Base-by-base conservation (phyloP, 345 rosid genomes). In the Eucalyptus marginata region DNA sequence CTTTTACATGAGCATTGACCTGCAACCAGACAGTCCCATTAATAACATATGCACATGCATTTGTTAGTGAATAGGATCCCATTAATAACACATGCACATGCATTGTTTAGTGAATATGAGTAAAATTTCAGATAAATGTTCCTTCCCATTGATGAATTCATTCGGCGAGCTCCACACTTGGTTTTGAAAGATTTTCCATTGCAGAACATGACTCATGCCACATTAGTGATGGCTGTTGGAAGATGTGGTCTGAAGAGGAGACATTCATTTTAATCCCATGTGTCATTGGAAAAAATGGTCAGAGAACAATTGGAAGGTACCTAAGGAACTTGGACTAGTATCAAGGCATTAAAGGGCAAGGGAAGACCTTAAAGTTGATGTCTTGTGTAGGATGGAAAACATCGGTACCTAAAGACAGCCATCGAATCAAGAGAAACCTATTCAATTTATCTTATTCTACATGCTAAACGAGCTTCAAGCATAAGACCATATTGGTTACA, bases 1-100 rank as follows among this genome's bases (percentile, higher is more conserved):
- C 97, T 94, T 94, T 96, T 86, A 96, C 96, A 91, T 97, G 99
- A 86, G 99, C 98, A 91, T 94, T 95, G 81, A 97, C 99, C 99
- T 97, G 94, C 86, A 92, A 93, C 86, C 87, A 90, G 89, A 89
- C 24, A 86, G 33, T 66, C 89, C 86, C 87, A 88, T 89, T 89
- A 88, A 84, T 86, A 86, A 20, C 62, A 84, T 47, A n/a, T n/a
- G 62, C 15, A 22, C 49, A 50, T 16, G 52, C 84, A 62, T 52
- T 87, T 16, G 22, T 68, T 31, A 31, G 43, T 31, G 81, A 71
- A 71, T 36, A 36, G 40, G 24, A 33, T 66, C 89, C 86, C 87
- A 88, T 89, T 89, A 87, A 84, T 86, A 88, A 20, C 47, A 54
- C 31, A n/a, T 5, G 59, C 22, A 49, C 47, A 49, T 25, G 51